Conservation (phyloP, 805 yeast species). For the Schwanniomyces vanrijiae region DNA sequence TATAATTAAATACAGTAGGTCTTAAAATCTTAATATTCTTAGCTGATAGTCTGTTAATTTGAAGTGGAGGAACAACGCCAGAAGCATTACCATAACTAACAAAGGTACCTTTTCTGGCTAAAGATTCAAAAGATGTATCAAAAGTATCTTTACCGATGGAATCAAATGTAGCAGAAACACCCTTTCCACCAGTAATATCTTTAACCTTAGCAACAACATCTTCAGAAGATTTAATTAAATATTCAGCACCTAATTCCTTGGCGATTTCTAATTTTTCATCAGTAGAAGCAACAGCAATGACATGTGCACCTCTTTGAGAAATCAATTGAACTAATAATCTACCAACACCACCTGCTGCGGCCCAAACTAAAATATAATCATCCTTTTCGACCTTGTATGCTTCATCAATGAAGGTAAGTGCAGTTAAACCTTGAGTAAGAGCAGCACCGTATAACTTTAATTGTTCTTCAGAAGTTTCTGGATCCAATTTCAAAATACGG, state of each 20-base stretch:
- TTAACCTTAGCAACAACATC: constrained; percentile 55
- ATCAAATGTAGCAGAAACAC: constrained; percentile 70
- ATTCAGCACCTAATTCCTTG: constrained; percentile 74
- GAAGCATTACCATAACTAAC: constrained; percentile 84
- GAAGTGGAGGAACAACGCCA: constrained; percentile 76
- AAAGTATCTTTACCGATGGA: constrained; percentile 79
- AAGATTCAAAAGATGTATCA: constrained; percentile 56
- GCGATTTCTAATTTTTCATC: constrained; percentile 69
- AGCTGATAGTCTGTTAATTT: constrained; percentile 47
- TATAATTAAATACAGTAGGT: constrained; percentile 60
- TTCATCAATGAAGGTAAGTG: constrained; percentile 65
- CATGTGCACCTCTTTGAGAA: constrained; percentile 65
- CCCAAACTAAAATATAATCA: constrained; percentile 77
- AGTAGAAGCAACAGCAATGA: constrained; percentile 82
- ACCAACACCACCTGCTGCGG: constrained; percentile 97
- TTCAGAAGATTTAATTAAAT: constrained; percentile 55
- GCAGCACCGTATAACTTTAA: constrained; percentile 60
- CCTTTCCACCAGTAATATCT: constrained; percentile 63
- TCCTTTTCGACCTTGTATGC: constrained; percentile 66
- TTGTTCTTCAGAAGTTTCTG: constrained; percentile 45
- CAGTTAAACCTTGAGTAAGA: constrained; percentile 75
- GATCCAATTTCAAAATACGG: constrained; percentile 50
- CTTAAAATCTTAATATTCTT: constrained; percentile 66
- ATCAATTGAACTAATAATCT: constrained; percentile 66
- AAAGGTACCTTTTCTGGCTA: constrained; percentile 72